A percentile compares a stretch with the other conserved stretches of the same genome.
Conservation (phyloP, 495 filamentous ascomycete species). For the Penicillium dipodomyicola region DNA sequence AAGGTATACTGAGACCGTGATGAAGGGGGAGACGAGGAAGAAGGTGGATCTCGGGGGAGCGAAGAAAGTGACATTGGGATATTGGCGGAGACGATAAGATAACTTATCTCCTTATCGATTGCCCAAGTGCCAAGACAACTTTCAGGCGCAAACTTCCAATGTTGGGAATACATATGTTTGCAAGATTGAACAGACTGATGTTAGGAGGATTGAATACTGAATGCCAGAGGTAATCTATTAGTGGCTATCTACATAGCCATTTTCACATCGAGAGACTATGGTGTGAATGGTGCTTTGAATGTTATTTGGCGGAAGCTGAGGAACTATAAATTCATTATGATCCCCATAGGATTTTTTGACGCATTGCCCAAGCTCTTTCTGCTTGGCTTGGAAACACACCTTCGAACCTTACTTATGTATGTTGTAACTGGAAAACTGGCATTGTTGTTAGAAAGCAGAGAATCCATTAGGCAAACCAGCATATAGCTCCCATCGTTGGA, state of each 20-base stretch:
- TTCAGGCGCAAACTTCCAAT: neutral
- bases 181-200: neutral
- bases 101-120: neutral
- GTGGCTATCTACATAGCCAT: neutral
- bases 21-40: neutral
- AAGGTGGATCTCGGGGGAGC: neutral
- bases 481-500: neutral
- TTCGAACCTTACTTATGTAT: neutral
- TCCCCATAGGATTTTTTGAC: no score
- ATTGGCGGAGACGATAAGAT: constrained; percentile 8
- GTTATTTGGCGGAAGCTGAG: neutral
- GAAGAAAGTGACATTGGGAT: constrained; percentile 3
- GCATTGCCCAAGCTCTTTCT: neutral
- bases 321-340: neutral
- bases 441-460: neutral
- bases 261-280: neutral
- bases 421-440: no score
- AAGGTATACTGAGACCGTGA: neutral
- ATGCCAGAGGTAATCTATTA: neutral
- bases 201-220: neutral
- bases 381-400: neutral
- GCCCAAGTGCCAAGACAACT: neutral
- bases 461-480: neutral
- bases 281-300: neutral
- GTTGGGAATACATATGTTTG: neutral